Conservation (phyloP, 306 rosid genomes). For the Cucumis cinereus region DNA sequence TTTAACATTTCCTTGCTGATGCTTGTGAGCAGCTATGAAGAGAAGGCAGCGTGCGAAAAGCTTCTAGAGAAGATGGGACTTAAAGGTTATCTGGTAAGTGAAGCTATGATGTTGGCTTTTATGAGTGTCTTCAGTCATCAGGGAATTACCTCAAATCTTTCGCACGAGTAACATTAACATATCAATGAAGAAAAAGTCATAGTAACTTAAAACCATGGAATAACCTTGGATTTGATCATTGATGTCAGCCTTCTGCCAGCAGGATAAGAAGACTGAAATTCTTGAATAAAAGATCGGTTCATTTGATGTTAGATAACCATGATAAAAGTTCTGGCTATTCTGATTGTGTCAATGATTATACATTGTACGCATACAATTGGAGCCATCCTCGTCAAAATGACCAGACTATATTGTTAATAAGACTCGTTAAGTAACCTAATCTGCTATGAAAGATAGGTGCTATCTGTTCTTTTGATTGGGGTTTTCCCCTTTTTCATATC, state of each 20-base stretch:
- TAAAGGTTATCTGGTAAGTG: constrained; percentile 65
- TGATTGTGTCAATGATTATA: neutral
- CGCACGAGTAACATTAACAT: neutral
- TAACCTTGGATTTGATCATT: neutral
- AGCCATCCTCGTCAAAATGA: neutral
- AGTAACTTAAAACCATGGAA: neutral
- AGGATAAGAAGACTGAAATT: neutral
- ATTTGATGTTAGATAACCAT: neutral
- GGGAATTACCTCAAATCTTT: neutral
- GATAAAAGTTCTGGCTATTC: neutral
- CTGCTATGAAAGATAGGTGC: neutral
- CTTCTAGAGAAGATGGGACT: constrained; percentile 64
- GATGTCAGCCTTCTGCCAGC: neutral
- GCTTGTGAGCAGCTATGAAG: constrained; percentile 48
- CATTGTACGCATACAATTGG: neutral
- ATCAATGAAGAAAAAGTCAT: neutral
- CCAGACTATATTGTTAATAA: neutral
- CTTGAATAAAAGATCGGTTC: neutral
- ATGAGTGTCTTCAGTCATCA: neutral
- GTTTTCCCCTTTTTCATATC: too few relatives aligned
- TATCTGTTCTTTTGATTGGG: neutral
- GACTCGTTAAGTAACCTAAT: neutral
- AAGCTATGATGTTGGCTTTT: constrained; percentile 1
- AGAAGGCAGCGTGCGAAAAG: constrained; percentile 45
- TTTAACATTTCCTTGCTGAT: constrained; percentile 5